phyloP scores from a whole-genome alignment of 805 yeast species.

The Kazachstania taianensis region DNA sequence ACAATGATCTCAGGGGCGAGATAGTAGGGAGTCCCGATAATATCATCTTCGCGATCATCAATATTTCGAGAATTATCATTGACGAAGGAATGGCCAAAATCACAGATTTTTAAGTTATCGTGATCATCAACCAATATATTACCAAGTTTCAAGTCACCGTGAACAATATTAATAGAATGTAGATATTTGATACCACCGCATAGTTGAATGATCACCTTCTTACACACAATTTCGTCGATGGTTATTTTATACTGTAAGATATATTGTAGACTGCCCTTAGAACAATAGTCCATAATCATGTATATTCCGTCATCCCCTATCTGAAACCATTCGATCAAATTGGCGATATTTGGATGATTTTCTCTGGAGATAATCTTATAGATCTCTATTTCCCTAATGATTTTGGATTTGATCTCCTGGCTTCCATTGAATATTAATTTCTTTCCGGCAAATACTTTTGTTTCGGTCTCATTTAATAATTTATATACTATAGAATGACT shows the following conservation, averaged over 20 bases:
- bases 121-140: conserved; percentile 63
- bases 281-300: conserved; percentile 3
- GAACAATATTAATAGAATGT: conserved; percentile 55
- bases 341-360: conserved; percentile 35
- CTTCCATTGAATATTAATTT: conserved; percentile 91
- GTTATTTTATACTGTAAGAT: conserved; percentile 35
- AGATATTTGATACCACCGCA: conserved; percentile 86
- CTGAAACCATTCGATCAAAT: conserved; percentile 3
- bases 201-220: conserved; percentile 74
- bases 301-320: background rate
- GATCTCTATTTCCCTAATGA: conserved; percentile 83
- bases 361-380: conserved; percentile 56
- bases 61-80: conserved; percentile 59
- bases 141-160: conserved; percentile 9
- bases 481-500: conserved; percentile 4
- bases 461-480: conserved; percentile 47
- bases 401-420: conserved; percentile 65
- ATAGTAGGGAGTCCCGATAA: conserved; percentile 83
- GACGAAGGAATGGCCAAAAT: conserved; percentile 42
- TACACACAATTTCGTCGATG: conserved; percentile 39
- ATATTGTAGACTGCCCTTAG: background rate
- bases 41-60: conserved; percentile 45
- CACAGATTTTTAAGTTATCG: conserved; percentile 82
- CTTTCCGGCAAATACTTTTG: conserved; percentile 86
- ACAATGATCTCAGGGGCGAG: conserved; percentile 82